These are phyloP conservation scores for Bretziella fagacearum DNA, from an alignment of 2,329 filamentous ascomycete species.

Conservation along the genomic window DNA sequence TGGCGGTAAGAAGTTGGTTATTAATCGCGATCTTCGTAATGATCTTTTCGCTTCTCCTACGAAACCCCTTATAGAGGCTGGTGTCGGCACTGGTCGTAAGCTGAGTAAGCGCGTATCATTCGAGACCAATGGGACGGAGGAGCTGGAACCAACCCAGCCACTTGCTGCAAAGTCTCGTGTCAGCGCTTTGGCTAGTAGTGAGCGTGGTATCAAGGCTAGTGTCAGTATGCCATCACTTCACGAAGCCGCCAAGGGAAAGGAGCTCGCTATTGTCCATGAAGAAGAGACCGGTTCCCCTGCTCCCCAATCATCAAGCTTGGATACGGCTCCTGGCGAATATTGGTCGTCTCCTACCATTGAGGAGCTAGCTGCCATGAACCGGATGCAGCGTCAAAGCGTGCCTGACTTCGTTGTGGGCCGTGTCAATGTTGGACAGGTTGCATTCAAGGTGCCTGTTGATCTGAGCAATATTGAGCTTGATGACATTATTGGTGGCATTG, in stretches of 20 bases:
- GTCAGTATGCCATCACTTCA: conserved; percentile 32
- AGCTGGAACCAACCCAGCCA: conserved; percentile 23
- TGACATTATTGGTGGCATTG: conserved; percentile 59
- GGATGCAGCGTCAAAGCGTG: conserved; percentile 59
- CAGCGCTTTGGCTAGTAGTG: conserved; percentile 18
- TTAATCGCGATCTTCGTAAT: conserved; percentile 70
- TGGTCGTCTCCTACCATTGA: conserved; percentile 67
- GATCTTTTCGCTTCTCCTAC: conserved; percentile 48
- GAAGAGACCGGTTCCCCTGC: conserved; percentile 32
- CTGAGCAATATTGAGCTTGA: conserved; percentile 64
- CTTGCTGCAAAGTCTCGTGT: conserved; percentile 5
- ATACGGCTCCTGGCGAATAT: conserved; percentile 54
- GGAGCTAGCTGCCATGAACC: conserved; percentile 63
- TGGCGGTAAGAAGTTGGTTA: conserved; percentile 77
- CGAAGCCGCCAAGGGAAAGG: conserved; percentile 56
- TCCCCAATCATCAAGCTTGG: conserved; percentile 19
- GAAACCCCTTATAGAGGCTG: conserved; percentile 24
- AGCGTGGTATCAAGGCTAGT: conserved; percentile 10
- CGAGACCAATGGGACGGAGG: conserved; percentile 41
- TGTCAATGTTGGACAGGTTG: conserved; percentile 61
- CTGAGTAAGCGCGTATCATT: conserved; percentile 85
- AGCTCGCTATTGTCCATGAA: conserved; percentile 65
- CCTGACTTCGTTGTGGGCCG: conserved; percentile 67
- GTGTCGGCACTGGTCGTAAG: conserved; percentile 28
- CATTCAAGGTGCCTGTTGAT: conserved; percentile 69